Base-by-base conservation (phyloP, 1,284 basidiomycete species). In the Ganoderma boninense region DNA sequence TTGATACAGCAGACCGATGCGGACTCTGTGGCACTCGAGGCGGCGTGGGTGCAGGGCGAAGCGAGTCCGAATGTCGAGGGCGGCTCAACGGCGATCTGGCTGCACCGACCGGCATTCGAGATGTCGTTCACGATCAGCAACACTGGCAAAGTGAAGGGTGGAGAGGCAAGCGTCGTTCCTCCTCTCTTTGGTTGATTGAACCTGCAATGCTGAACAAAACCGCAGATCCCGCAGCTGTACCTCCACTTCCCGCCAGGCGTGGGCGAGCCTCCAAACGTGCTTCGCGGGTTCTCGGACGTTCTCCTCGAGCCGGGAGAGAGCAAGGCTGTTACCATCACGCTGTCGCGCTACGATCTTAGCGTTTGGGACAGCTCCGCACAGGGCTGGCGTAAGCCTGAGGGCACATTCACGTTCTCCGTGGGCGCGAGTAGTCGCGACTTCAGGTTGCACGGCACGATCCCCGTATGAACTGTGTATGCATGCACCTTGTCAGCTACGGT, bases 121-220 rank as follows among this genome's bases (percentile, higher is more conserved):
- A 87, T 92, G 1, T 32, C 84, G 0, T 94, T 94, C 78, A 78
- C 82, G 2, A 82, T 94, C 43, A 75, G 81, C 73, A 94, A 94
- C 78, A 86, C 84, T 0, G 92, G 92, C 0, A 69, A 76, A 0
- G 79, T 85, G 20, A 83, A 77, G 64, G 92, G 92, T 43, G 84
- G 84, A 35, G 89, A 90, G 65, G 88, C 88, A 73, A 52, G 64
- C 32, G 0, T 2, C 4, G 32, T 32, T 32, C 32, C 29, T 8
- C 29, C 38, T n/a, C 59, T 38, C 26, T 8, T 4, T 35, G 11
- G 14, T 56, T 5, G 4, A 13, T 23, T 4, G 2, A 16, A 23
- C 65, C 92, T 4, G 92, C 64, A 95, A 97, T 2, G 26, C 54
- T 56, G 54, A 56, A 4, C 1, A 11, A 26, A 32, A 13, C 4